A percentile compares a stretch with the other conserved stretches of the same genome.
These are phyloP conservation scores for Botryotinia calthae DNA, from an alignment of 2,329 filamentous ascomycete genomes.

Conservation along the genomic window DNA sequence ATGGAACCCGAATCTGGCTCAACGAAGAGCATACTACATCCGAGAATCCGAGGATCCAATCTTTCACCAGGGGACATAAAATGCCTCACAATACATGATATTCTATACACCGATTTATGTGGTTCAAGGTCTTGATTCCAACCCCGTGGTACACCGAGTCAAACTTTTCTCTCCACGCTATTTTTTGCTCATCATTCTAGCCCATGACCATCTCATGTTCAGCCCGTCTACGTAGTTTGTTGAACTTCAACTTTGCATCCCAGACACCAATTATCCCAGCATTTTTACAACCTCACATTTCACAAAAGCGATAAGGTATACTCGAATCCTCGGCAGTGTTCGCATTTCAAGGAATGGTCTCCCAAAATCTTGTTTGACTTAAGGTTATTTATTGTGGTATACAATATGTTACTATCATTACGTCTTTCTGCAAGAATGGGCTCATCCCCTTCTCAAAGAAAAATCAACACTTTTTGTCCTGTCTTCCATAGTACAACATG, in stretches of 20 bases:
- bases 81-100: constrained; percentile 7
- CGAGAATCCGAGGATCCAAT: neutral
- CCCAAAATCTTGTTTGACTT: neutral
- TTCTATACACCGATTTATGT: neutral
- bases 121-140: neutral
- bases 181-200: neutral
- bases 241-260: neutral
- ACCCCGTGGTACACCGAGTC: constrained; percentile 13
- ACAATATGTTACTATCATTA: neutral
- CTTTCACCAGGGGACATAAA: neutral
- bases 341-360: neutral
- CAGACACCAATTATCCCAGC: neutral
- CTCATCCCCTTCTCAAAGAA: neutral
- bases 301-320: neutral
- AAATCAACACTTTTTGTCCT: neutral
- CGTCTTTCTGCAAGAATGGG: neutral
- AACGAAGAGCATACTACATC: neutral
- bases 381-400: neutral
- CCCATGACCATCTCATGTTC: neutral
- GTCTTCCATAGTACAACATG: neutral
- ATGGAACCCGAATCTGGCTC: neutral
- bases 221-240: neutral
- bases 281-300: neutral
- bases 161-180: neutral
- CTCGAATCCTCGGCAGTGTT: neutral